phyloP scores from a whole-genome alignment of 1,284 basidiomycete species.

The Inonotus obliquus region DNA sequence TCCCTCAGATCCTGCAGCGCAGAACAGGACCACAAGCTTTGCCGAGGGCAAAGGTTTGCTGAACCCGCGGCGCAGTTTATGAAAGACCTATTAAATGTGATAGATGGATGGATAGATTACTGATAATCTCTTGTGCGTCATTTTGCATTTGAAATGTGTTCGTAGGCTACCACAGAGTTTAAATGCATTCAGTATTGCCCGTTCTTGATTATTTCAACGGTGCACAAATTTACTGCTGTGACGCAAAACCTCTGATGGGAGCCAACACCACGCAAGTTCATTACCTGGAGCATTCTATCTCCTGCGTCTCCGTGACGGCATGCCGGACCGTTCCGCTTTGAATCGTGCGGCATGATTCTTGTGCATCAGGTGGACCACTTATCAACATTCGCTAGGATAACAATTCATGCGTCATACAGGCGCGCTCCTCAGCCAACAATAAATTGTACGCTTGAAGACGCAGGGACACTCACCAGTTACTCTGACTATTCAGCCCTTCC shows the following conservation, averaged over 20 bases:
- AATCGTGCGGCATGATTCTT: neutral
- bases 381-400: neutral
- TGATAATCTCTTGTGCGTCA: slow-evolving; percentile 1
- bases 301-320: neutral
- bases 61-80: slow-evolving; percentile 36
- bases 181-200: neutral
- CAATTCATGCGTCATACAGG: neutral
- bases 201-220: neutral
- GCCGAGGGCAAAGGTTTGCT: slow-evolving; percentile 71
- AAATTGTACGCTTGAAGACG: neutral
- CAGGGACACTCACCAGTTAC: neutral
- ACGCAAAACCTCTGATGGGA: neutral
- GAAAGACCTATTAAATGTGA: neutral
- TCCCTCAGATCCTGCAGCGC: slow-evolving; percentile 67
- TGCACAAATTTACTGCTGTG: neutral
- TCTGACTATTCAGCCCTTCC: neutral
- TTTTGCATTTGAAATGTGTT: neutral
- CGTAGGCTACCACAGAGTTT: neutral
- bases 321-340: neutral
- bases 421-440: slow-evolving; percentile 1
- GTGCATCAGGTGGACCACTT: slow-evolving; percentile 6
- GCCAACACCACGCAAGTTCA: neutral
- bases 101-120: neutral
- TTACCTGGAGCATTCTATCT: neutral
- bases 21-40: slow-evolving; percentile 61